These are phyloP conservation scores for Fusarium pseudograminearum DNA, from an alignment of 2,329 filamentous ascomycete genomes.

Conservation along the genomic window DNA sequence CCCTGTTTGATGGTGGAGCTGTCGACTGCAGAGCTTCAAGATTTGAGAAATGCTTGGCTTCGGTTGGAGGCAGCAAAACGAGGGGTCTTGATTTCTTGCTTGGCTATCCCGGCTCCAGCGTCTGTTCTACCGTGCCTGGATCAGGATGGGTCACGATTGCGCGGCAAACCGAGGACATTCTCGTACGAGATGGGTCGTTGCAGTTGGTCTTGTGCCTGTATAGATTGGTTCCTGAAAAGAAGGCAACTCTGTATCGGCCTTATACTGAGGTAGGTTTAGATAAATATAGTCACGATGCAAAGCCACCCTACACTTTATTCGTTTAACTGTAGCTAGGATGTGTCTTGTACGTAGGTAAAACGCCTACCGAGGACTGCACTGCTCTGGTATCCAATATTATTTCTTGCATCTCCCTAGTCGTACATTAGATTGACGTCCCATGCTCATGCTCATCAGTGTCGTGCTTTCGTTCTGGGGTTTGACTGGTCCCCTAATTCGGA, in stretches of 20 bases:
- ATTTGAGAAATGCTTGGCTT: conserved; percentile 37
- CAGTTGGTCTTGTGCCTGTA: background rate
- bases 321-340: background rate
- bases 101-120: conserved; percentile 40
- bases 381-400: conserved; percentile 23
- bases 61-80: conserved; percentile 24
- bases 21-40: conserved; percentile 38
- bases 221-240: background rate
- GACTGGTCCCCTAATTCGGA: conserved; percentile 36
- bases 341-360: conserved; percentile 9
- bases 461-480: conserved; percentile 35
- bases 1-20: conserved; percentile 45
- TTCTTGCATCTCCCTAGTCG: conserved; percentile 33
- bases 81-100: conserved; percentile 40
- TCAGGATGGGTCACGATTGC: conserved; percentile 16
- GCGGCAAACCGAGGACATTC: conserved; percentile 13
- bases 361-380: background rate
- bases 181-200: conserved; percentile 4
- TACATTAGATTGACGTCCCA: conserved; percentile 28
- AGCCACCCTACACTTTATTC: conserved; percentile 23
- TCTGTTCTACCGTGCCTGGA: conserved; percentile 36
- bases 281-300: conserved; percentile 33
- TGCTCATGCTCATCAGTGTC: conserved; percentile 32
- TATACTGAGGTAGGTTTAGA: background rate
- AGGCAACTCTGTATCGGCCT: background rate